A percentile compares a stretch with the other conserved stretches of the same genome.
Evolutionary conservation across 768 basidiomycete genomes (phyloP).

Genomic region (Cubamyces sp.): DNA sequence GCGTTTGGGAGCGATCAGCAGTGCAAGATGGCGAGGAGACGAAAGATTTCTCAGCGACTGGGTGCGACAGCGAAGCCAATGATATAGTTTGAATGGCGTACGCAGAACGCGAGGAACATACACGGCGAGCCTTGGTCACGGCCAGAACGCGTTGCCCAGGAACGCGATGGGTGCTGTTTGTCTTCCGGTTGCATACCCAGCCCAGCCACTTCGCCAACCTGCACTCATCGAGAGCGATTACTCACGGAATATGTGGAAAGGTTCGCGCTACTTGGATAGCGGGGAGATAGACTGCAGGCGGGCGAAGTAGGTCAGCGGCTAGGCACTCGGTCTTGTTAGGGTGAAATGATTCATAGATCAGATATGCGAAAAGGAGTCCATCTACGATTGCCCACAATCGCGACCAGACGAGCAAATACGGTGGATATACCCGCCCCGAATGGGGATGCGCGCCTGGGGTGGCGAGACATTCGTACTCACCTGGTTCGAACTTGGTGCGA

Average conservation of each 20-base stretch:
- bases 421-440: slow-evolving; percentile 9
- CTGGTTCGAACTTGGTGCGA: background rate
- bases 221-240: too few species aligned
- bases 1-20: background rate
- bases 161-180: too few species aligned
- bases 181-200: too few species aligned
- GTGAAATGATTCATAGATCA: slow-evolving; percentile 12
- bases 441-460: background rate
- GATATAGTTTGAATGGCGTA: slow-evolving; percentile 1
- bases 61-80: background rate
- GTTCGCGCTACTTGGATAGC: too few species aligned
- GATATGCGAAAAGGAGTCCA: slow-evolving; percentile 20
- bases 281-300: too few species aligned
- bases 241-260: too few species aligned
- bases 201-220: too few species aligned
- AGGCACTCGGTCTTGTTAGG: background rate
- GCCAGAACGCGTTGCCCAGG: too few species aligned
- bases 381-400: slow-evolving; percentile 22
- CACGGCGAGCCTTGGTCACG: too few species aligned
- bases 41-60: slow-evolving; percentile 10
- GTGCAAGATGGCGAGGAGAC: slow-evolving; percentile 8
- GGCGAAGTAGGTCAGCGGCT: slow-evolving; percentile 5
- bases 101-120: background rate
- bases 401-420: slow-evolving; percentile 54
- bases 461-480: background rate